phyloP scores from a whole-genome alignment of 2,329 filamentous ascomycete genomes.

The Sporothrix humicola region DNA sequence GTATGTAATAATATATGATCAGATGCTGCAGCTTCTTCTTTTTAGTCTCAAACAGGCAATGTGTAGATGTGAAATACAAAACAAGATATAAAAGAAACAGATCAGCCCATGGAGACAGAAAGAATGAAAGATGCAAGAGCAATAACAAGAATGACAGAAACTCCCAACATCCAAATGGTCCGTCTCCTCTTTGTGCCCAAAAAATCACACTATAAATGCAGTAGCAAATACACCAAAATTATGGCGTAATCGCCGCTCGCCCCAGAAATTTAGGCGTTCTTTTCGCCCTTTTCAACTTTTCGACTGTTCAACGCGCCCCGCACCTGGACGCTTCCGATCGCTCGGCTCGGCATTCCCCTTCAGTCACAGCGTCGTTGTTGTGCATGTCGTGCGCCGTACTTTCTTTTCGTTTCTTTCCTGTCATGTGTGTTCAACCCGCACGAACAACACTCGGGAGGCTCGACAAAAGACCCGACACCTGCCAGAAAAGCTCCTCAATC shows the following conservation, averaged over 20 bases:
- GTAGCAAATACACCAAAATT: conserved; percentile 11
- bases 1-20: conserved; percentile 12
- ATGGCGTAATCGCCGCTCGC: conserved; percentile 29
- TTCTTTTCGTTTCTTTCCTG: background rate
- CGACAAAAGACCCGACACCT: conserved; percentile 69
- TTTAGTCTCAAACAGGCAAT: conserved; percentile 1
- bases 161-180: conserved; percentile 12
- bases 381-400: background rate
- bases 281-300: background rate
- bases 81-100: conserved; percentile 18
- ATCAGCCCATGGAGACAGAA: conserved; percentile 10
- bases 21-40: background rate
- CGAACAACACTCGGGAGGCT: conserved; percentile 34
- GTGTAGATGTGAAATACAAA: background rate
- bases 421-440: background rate
- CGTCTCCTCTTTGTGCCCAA: background rate
- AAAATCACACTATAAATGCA: conserved; percentile 19
- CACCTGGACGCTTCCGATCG: background rate
- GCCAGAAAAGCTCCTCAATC: conserved; percentile 76
- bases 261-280: conserved; percentile 16
- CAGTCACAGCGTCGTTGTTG: background rate
- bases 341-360: conserved; percentile 29
- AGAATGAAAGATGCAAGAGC: background rate
- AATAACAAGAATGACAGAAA: background rate
- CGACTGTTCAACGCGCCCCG: background rate